Evolutionary conservation across 768 basidiomycete genomes (phyloP).

Genomic region (Trametes cinnabarina): DNA sequence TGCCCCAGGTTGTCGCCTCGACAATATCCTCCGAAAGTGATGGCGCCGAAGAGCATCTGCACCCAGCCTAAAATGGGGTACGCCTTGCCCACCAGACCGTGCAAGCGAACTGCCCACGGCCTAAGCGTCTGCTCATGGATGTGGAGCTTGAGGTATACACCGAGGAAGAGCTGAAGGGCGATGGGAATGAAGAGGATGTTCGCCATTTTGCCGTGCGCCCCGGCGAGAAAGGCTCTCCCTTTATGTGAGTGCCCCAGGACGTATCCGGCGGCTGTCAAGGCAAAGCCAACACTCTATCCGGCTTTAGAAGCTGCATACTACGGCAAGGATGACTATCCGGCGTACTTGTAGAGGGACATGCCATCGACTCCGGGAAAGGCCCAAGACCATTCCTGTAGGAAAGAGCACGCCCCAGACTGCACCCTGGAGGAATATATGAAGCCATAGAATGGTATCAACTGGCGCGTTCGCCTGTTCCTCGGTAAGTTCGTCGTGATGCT

Average conservation of each 20-base stretch:
- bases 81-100: slow-evolving; percentile 77
- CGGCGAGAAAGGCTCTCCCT: slow-evolving; percentile 72
- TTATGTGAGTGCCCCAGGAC: slow-evolving; percentile 84
- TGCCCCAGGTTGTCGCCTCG: slow-evolving; percentile 75
- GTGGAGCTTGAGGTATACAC: slow-evolving; percentile 90
- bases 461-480: slow-evolving; percentile 65
- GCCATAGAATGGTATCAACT: slow-evolving; percentile 75
- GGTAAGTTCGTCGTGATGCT: slow-evolving; percentile 59
- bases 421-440: slow-evolving; percentile 79
- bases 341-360: slow-evolving; percentile 86
- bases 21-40: slow-evolving; percentile 76
- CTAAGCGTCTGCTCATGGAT: slow-evolving; percentile 75
- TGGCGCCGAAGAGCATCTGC: slow-evolving; percentile 85
- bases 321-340: neutral
- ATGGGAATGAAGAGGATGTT: slow-evolving; percentile 66
- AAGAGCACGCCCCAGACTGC: slow-evolving; percentile 85
- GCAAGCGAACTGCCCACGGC: slow-evolving; percentile 65
- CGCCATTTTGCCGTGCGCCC: slow-evolving; percentile 71
- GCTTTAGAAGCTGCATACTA: neutral
- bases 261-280: slow-evolving; percentile 69
- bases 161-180: slow-evolving; percentile 61
- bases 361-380: slow-evolving; percentile 77
- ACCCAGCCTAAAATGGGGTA: slow-evolving; percentile 88
- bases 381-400: slow-evolving; percentile 79
- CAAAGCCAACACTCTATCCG: slow-evolving; percentile 59